Conservation (phyloP, 164 flowering plant species). For the Chimonanthus praecox region DNA sequence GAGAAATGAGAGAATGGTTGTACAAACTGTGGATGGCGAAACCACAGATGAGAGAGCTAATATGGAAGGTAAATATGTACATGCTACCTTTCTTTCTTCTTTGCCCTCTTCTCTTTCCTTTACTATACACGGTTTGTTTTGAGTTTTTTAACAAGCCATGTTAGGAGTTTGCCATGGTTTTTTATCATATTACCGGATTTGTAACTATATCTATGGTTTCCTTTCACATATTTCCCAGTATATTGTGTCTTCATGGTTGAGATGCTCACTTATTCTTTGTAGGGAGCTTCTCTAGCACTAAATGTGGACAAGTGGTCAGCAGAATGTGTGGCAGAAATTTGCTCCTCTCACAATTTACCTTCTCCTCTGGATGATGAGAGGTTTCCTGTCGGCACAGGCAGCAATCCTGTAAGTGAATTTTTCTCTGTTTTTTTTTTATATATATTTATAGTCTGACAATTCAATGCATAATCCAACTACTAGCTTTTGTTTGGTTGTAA, state of each 20-base stretch:
- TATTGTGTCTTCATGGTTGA: constrained; percentile 5
- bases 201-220: background rate
- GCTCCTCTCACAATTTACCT: constrained; percentile 59
- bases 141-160: background rate
- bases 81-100: background rate
- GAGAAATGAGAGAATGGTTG: constrained; percentile 89
- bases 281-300: constrained; percentile 92
- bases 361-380: constrained; percentile 55
- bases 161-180: background rate
- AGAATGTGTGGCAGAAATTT: constrained; percentile 42
- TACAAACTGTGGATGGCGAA: constrained; percentile 78
- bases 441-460: background rate
- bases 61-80: constrained; percentile 79
- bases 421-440: background rate
- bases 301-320: constrained; percentile 67
- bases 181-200: background rate
- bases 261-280: constrained; percentile 8
- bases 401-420: constrained; percentile 85
- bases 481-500: background rate
- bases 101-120: background rate
- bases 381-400: constrained; percentile 95
- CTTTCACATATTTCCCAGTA: background rate
- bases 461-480: background rate
- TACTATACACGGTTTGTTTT: background rate
- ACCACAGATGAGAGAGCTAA: constrained; percentile 64